Percentiles rank a stretch among this genome's conserved stretches.
Evolutionary conservation across 495 filamentous ascomycete genomes (phyloP).

Genomic region (Talaromyces trachyspermus): DNA sequence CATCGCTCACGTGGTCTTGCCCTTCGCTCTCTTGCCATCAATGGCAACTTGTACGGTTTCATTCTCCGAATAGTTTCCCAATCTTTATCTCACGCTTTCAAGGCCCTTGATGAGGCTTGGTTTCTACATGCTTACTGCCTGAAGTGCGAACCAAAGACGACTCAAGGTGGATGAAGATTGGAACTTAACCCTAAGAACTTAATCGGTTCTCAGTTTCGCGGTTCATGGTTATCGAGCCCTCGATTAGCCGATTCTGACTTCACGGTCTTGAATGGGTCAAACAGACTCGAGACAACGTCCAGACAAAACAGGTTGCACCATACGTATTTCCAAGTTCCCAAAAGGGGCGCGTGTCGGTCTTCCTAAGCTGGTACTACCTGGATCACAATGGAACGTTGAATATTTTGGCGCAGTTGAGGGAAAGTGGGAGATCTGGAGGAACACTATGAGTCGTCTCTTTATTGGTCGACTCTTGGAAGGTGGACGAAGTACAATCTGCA

Average conservation of each 20-base stretch:
- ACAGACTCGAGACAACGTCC: conserved; percentile 32
- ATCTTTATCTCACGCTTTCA: conserved; percentile 14
- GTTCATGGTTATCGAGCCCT: conserved; percentile 29
- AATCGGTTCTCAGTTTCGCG: conserved; percentile 35
- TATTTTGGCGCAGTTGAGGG: conserved; percentile 21
- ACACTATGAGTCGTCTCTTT: conserved; percentile 25
- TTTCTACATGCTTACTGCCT: conserved; percentile 12
- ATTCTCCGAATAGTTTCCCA: conserved; percentile 23
- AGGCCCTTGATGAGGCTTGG: conserved; percentile 9
- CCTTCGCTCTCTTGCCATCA: conserved; percentile 20
- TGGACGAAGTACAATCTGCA: conserved; percentile 11
- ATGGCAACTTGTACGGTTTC: conserved; percentile 28
- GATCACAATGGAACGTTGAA: conserved; percentile 30
- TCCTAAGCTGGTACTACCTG: conserved; percentile 36
- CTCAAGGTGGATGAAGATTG: conserved; percentile 18
- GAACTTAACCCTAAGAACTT: conserved; percentile 36
- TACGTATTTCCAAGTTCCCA: conserved; percentile 28
- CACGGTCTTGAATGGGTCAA: conserved; percentile 25
- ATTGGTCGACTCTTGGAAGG: conserved; percentile 22
- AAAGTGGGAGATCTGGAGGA: conserved; percentile 30
- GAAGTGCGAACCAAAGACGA: conserved; percentile 6
- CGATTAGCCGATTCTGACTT: conserved; percentile 24
- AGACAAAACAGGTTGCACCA: conserved; percentile 29
- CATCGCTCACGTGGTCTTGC: conserved; percentile 16
- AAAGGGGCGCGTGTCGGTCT: conserved; percentile 38